Conservation (phyloP, 106 monocot species). For the Iris macrosiphon region DNA sequence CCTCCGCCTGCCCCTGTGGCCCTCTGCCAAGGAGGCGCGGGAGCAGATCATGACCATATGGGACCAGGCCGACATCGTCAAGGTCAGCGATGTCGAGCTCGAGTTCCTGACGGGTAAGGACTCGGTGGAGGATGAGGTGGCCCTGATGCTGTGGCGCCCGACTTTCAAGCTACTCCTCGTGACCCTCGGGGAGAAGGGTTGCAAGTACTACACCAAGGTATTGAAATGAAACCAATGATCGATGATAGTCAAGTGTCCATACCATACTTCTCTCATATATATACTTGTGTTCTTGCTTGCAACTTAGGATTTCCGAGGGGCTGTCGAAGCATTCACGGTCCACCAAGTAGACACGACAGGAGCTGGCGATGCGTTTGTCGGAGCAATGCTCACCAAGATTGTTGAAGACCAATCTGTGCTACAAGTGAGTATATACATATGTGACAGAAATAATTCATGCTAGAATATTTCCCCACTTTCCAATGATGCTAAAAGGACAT, state of each 20-base stretch:
- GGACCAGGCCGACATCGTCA: constrained; percentile 37
- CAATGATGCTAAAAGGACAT: not conserved
- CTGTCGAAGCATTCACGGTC: constrained; percentile 48
- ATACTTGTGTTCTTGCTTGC: no score
- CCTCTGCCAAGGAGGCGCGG: constrained; percentile 20
- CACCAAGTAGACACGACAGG: constrained; percentile 82
- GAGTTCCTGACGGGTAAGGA: constrained; percentile 32
- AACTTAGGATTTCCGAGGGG: constrained; percentile 70
- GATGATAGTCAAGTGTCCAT: no score
- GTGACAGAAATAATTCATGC: not conserved
- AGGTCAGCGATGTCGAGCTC: constrained; percentile 39
- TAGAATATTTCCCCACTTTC: not conserved
- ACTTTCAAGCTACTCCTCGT: constrained; percentile 26
- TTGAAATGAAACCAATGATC: no score
- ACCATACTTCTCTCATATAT: no score
- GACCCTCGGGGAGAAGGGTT: constrained; percentile 28
- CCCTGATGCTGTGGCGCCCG: constrained; percentile 21
- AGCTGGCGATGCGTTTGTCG: constrained; percentile 91
- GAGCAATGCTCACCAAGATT: constrained; percentile 51
- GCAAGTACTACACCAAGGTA: constrained; percentile 48
- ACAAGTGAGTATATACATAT: constrained; percentile 58
- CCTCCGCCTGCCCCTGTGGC: constrained; percentile 36
- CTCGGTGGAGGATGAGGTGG: constrained; percentile 20
- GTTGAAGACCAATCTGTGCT: constrained; percentile 56
- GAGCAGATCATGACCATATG: constrained; percentile 40